phyloP scores from a whole-genome alignment of 345 rosid species.

The Lenwebbia sp. region DNA sequence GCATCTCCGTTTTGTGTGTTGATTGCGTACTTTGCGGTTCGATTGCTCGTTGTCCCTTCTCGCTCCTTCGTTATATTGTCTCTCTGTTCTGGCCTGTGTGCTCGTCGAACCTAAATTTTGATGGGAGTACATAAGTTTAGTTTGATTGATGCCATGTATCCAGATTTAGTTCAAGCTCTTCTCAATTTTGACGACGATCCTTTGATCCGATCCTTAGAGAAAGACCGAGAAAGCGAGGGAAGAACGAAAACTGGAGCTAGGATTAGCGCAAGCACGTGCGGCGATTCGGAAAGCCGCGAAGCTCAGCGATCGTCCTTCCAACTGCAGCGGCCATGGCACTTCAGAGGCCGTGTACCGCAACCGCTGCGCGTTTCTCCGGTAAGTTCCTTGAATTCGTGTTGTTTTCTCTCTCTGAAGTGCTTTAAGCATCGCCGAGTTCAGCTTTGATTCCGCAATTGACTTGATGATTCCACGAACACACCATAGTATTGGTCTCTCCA shows the following conservation, averaged over 20 bases:
- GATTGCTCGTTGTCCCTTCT: neutral
- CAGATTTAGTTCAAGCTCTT: neutral
- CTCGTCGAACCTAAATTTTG: neutral
- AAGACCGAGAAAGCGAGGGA: slow-evolving; percentile 20
- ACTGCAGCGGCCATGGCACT: slow-evolving; percentile 1
- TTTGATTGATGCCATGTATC: neutral
- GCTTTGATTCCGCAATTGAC: neutral
- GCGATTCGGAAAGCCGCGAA: slow-evolving; percentile 39
- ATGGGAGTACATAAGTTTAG: neutral
- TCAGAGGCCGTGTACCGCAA: slow-evolving; percentile 37
- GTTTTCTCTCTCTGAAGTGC: neutral
- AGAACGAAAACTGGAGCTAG: slow-evolving; percentile 31
- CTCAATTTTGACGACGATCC: neutral
- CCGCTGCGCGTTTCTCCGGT: slow-evolving; percentile 49
- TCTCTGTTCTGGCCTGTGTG: neutral
- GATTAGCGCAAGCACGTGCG: slow-evolving; percentile 57
- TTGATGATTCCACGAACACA: neutral
- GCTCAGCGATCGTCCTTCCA: slow-evolving; percentile 9
- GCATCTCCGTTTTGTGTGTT: fast-evolving
- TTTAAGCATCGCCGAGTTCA: neutral
- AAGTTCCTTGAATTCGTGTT: neutral
- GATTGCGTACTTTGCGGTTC: neutral
- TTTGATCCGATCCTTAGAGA: slow-evolving; percentile 8
- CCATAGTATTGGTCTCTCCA: no score
- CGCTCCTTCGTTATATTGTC: neutral